phyloP scores from a whole-genome alignment of 2,329 filamentous ascomycete species.

The Helminthosporium solani region DNA sequence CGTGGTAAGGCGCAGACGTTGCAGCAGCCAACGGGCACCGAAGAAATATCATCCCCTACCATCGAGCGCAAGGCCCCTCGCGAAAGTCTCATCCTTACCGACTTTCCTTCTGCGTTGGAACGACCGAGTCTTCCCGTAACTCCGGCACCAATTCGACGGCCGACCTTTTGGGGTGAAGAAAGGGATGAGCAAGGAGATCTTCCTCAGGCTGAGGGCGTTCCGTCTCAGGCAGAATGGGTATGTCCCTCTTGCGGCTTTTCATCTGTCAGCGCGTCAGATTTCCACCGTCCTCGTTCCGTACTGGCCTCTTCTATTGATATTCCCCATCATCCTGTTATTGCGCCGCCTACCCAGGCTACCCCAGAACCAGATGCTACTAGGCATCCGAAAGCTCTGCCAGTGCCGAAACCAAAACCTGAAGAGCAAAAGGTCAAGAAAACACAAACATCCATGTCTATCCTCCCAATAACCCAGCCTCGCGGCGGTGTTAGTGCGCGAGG shows the following conservation, averaged over 20 bases:
- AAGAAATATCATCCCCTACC: conserved; percentile 36
- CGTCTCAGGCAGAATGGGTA: conserved; percentile 91
- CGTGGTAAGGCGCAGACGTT: conserved; percentile 50
- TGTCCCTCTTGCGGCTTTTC: conserved; percentile 55
- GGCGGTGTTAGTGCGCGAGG: conserved; percentile 25
- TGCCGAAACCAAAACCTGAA: background rate
- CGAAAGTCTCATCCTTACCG: conserved; percentile 70
- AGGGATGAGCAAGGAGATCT: conserved; percentile 60
- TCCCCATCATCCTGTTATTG: conserved; percentile 10
- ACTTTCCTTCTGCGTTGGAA: conserved; percentile 81
- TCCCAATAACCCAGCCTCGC: conserved; percentile 9
- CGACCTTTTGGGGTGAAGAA: conserved; percentile 66
- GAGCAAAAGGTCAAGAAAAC: background rate
- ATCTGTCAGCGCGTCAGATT: conserved; percentile 34
- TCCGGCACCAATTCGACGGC: conserved; percentile 73
- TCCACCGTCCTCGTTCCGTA: conserved; percentile 23
- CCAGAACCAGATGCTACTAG: background rate
- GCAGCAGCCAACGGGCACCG: conserved; percentile 23
- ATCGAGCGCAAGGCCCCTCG: conserved; percentile 43
- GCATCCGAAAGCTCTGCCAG: too few species aligned
- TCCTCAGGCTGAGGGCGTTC: conserved; percentile 78
- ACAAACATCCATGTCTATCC: background rate
- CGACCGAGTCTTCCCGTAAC: conserved; percentile 88
- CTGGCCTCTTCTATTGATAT: conserved; percentile 15
- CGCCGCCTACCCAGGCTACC: conserved; percentile 7